These are phyloP conservation scores for Kazachstania sp. DNA, from an alignment of 1,139 yeast genomes.

Conservation along the genomic window DNA sequence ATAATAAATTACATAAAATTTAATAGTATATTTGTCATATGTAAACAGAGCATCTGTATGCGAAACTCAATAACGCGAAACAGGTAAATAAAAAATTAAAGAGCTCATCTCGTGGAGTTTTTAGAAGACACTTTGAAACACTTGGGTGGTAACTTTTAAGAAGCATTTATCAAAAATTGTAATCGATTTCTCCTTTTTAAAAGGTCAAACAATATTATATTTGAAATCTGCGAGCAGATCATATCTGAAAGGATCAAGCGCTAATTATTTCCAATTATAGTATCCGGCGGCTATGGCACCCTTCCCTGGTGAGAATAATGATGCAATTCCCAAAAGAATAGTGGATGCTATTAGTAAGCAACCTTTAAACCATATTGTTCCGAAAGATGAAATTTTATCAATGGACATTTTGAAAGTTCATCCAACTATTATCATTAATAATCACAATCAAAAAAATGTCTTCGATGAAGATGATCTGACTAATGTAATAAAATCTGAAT, in stretches of 20 bases:
- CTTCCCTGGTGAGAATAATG: constrained; percentile 26
- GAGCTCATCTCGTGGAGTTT: too few species aligned
- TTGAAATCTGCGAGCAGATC: too few species aligned
- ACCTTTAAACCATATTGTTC: constrained; percentile 26
- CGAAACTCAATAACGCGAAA: background rate
- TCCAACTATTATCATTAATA: constrained; percentile 6
- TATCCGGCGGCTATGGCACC: constrained; percentile 25
- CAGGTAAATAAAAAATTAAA: background rate
- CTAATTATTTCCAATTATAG: background rate
- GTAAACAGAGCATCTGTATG: too few species aligned
- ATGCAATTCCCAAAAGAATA: constrained; percentile 22
- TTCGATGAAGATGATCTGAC: constrained; percentile 1
- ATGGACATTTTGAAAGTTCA: constrained; percentile 13
- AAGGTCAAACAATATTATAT: too few species aligned
- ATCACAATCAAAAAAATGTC: constrained; percentile 8
- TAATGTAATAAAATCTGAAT: background rate
- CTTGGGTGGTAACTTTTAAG: too few species aligned
- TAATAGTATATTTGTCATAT: too few species aligned
- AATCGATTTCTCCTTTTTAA: too few species aligned
- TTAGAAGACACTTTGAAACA: too few species aligned
- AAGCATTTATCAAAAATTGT: too few species aligned
- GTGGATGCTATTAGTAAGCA: constrained; percentile 22
- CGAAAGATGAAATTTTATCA: constrained; percentile 21
- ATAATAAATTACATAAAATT: too few species aligned
- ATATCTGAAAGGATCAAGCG: too few species aligned